phyloP scores from a whole-genome alignment of 257 asterid genomes.

The Solanum sejunctum region DNA sequence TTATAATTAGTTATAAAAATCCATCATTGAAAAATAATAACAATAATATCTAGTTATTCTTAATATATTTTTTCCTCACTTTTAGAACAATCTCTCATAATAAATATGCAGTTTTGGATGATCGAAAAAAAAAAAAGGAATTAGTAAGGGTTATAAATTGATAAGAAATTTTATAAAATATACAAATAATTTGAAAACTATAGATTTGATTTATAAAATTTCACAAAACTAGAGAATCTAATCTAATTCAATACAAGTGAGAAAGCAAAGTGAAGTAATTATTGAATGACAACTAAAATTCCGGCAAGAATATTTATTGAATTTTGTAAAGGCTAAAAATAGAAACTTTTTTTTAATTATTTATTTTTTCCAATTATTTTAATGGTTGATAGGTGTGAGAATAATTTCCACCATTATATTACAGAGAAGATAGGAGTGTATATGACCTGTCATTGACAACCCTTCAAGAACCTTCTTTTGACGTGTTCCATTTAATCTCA shows the following conservation, averaged over 20 bases:
- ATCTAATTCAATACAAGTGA: background rate
- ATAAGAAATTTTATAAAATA: too few species aligned
- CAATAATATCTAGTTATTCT: too few species aligned
- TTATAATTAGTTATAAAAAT: too few species aligned
- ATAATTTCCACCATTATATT: background rate
- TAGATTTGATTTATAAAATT: too few species aligned
- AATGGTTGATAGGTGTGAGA: background rate
- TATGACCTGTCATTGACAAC: background rate
- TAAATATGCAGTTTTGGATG: too few species aligned
- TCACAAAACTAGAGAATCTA: too few species aligned
- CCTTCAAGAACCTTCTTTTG: background rate
- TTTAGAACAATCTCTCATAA: too few species aligned
- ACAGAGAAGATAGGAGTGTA: background rate
- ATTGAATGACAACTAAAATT: background rate
- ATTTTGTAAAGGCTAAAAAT: background rate
- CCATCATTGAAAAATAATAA: too few species aligned
- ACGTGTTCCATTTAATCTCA: background rate
- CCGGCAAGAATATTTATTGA: background rate
- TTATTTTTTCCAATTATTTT: background rate
- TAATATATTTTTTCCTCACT: too few species aligned
- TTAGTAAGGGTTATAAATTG: too few species aligned
- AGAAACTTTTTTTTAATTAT: background rate
- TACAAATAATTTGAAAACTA: too few species aligned
- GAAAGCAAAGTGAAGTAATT: background rate
- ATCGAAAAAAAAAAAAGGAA: too few species aligned